Conservation (phyloP, 768 basidiomycete species). For the Boletales sp. region DNA sequence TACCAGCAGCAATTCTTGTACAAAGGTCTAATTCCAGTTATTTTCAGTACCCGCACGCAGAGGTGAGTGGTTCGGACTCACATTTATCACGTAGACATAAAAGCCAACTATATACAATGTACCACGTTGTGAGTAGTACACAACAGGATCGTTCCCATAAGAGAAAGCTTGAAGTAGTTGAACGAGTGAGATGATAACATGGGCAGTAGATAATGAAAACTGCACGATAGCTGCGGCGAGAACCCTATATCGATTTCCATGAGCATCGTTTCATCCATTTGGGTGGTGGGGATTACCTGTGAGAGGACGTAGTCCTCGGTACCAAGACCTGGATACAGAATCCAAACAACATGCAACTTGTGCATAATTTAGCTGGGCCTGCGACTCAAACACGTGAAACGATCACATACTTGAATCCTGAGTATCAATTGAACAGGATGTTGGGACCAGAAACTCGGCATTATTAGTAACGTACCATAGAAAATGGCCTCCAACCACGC, state of each 20-base stretch:
- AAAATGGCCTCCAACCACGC: conserved; percentile 17
- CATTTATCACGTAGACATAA: conserved; percentile 18
- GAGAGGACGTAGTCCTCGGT: conserved; percentile 1
- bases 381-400: neutral
- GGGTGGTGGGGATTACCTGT: conserved; percentile 1
- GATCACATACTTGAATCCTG: conserved; percentile 11
- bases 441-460: neutral
- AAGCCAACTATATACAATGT: conserved; percentile 11
- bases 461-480: conserved; percentile 8
- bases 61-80: neutral
- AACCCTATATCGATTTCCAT: conserved; percentile 1
- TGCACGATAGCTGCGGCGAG: conserved; percentile 13
- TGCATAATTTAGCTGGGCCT: neutral
- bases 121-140: conserved; percentile 8
- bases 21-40: conserved; percentile 7
- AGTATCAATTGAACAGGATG: neutral
- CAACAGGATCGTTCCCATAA: neutral
- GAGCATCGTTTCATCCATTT: neutral
- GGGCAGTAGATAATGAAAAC: conserved; percentile 13
- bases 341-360: conserved; percentile 13
- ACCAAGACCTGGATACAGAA: conserved; percentile 7
- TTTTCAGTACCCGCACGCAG: neutral
- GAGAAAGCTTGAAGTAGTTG: conserved; percentile 15
- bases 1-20: conserved; percentile 18
- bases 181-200: conserved; percentile 10